Conservation (phyloP, 805 yeast genomes). For the Myxozyma mucilagina region DNA sequence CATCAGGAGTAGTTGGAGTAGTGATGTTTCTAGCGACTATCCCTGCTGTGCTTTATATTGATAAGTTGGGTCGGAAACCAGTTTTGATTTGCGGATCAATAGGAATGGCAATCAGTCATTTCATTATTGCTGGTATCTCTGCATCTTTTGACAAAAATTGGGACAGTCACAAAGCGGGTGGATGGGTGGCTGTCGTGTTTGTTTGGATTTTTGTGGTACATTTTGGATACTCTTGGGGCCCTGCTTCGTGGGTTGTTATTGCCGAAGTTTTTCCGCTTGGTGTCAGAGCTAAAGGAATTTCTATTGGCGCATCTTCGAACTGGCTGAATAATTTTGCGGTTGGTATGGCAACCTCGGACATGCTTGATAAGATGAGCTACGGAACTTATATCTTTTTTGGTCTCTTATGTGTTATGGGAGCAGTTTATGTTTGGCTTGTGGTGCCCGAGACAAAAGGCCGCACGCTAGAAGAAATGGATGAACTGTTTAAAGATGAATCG, state of each 20-base stretch:
- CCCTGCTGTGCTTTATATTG: slow-evolving; percentile 56
- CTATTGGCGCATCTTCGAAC: slow-evolving; percentile 62
- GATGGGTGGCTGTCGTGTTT: slow-evolving; percentile 29
- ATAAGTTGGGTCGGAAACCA: slow-evolving; percentile 65
- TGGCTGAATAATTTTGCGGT: slow-evolving; percentile 51
- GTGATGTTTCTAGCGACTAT: slow-evolving; percentile 55
- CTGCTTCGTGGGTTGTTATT: slow-evolving; percentile 55
- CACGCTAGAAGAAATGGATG: slow-evolving; percentile 30
- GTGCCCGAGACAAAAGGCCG: slow-evolving; percentile 25
- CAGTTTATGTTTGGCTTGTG: slow-evolving; percentile 20
- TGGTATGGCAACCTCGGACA: slow-evolving; percentile 52
- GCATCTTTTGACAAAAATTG: slow-evolving; percentile 44
- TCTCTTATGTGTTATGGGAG: slow-evolving; percentile 33
- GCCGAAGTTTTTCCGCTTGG: slow-evolving; percentile 65
- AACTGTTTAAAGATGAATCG: slow-evolving; percentile 11
- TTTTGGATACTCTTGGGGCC: slow-evolving; percentile 31
- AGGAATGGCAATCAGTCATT: slow-evolving; percentile 53
- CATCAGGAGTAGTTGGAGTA: slow-evolving; percentile 46
- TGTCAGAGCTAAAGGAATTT: slow-evolving; percentile 68
- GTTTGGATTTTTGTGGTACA: slow-evolving; percentile 29
- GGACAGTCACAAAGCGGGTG: slow-evolving; percentile 37
- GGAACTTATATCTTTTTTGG: slow-evolving; percentile 41
- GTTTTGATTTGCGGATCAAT: slow-evolving; percentile 54
- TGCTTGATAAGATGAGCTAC: slow-evolving; percentile 39
- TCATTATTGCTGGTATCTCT: slow-evolving; percentile 42